These are phyloP conservation scores for Parathielavia appendiculata DNA, from an alignment of 495 filamentous ascomycete species.

Conservation along the genomic window DNA sequence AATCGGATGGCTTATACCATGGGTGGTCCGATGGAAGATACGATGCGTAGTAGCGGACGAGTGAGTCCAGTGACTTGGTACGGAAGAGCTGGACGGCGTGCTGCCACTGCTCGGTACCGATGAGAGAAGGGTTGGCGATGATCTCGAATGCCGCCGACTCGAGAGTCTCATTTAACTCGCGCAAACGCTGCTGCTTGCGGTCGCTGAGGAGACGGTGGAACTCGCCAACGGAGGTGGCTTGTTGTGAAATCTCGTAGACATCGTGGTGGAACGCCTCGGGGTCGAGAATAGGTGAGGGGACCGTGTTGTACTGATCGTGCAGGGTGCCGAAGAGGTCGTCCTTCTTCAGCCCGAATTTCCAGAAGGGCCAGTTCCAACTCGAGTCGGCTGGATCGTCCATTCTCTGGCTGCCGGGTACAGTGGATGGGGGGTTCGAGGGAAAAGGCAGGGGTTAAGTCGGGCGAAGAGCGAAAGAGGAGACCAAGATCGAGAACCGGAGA, in stretches of 20 bases:
- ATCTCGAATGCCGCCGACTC: conserved; percentile 49
- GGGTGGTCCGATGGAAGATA: conserved; percentile 45
- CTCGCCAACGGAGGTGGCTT: conserved; percentile 39
- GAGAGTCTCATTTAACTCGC: conserved; percentile 44
- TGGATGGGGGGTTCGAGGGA: conserved; percentile 6
- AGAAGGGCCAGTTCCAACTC: conserved; percentile 44
- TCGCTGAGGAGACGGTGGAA: conserved; percentile 42
- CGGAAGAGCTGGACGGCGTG: conserved; percentile 48
- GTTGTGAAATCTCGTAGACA: conserved; percentile 43
- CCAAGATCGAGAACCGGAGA: conserved; percentile 32
- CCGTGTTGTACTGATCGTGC: conserved; percentile 41
- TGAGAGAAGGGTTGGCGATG: conserved; percentile 46
- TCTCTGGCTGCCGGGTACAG: conserved; percentile 20
- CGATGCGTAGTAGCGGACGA: conserved; percentile 47
- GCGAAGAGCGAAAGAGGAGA: conserved; percentile 21
- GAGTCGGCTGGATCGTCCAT: conserved; percentile 42
- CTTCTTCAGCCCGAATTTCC: conserved; percentile 45
- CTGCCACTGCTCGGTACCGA: conserved; percentile 49
- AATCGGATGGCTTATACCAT: conserved; percentile 30
- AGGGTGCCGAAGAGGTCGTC: conserved; percentile 38
- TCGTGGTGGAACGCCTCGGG: conserved; percentile 41
- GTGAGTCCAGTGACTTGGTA: conserved; percentile 48
- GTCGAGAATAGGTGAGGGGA: conserved; percentile 35
- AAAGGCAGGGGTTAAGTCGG: conserved; percentile 8
- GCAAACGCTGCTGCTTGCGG: conserved; percentile 44